A percentile compares a stretch with the other conserved stretches of the same genome.
phyloP scores from a whole-genome alignment of 2,329 filamentous ascomycete genomes.

The Xylariaceae sp. region DNA sequence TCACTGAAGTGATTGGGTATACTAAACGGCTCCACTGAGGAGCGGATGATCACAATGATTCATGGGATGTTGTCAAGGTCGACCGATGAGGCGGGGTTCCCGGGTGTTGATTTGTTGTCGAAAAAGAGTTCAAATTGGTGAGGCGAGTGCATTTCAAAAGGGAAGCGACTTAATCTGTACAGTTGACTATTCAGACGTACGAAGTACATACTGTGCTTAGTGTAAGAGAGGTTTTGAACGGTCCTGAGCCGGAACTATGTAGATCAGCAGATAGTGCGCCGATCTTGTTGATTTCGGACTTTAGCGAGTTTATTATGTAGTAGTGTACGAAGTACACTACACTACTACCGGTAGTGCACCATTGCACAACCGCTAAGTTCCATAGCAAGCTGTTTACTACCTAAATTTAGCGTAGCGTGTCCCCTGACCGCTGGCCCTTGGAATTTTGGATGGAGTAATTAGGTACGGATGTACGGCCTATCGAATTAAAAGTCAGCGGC shows the following conservation, averaged over 20 bases:
- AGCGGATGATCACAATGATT: slow-evolving; percentile 9
- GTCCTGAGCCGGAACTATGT: no score
- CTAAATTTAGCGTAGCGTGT: no score
- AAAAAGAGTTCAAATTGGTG: slow-evolving; percentile 9
- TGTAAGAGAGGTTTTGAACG: no score
- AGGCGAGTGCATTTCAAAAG: slow-evolving; percentile 14
- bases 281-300: slow-evolving; percentile 16
- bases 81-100: slow-evolving; percentile 12
- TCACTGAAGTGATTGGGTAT: slow-evolving; percentile 15
- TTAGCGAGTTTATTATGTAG: slow-evolving; percentile 9
- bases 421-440: background rate
- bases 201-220: no score
- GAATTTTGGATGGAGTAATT: no score
- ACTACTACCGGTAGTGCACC: slow-evolving; percentile 19
- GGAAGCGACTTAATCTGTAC: no score
- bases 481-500: no score
- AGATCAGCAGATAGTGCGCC: slow-evolving; percentile 16
- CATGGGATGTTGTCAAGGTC: slow-evolving; percentile 15
- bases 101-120: slow-evolving; percentile 15
- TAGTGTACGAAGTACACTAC: slow-evolving; percentile 17
- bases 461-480: no score
- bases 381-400: background rate
- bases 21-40: slow-evolving; percentile 8
- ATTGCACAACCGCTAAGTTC: slow-evolving; percentile 7
- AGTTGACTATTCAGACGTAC: no score